Percentiles rank a stretch among this genome's conserved stretches.
Conservation (phyloP, 2,329 filamentous ascomycete genomes). For the Chaetomiaceae sp. region DNA sequence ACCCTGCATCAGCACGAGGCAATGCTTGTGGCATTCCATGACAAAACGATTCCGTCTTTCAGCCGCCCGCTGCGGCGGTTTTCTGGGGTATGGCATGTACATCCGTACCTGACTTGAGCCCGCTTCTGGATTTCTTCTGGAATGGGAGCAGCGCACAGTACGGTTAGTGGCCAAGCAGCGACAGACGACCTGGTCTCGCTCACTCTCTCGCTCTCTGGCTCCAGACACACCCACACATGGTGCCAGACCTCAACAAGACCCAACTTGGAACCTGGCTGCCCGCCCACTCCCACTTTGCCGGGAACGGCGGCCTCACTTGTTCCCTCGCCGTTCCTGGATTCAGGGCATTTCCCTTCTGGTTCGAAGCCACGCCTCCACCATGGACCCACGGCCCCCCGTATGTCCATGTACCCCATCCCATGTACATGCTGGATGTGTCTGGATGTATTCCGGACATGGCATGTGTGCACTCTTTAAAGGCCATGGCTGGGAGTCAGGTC, state of each 20-base stretch:
- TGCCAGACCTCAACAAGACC: no score
- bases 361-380: background rate
- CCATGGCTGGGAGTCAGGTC: no score
- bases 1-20: constrained; percentile 22
- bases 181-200: no score
- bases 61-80: constrained; percentile 6
- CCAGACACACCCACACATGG: no score
- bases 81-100: no score
- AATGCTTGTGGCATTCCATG: constrained; percentile 25
- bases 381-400: background rate
- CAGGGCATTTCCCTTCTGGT: background rate
- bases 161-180: background rate
- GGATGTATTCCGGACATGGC: no score
- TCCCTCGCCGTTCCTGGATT: constrained; percentile 4
- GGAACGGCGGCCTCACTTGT: background rate
- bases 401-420: no score
- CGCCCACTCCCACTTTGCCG: background rate
- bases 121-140: constrained; percentile 9
- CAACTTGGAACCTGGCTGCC: background rate
- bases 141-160: constrained; percentile 7
- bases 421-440: no score
- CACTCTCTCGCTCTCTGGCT: no score
- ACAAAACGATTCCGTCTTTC: constrained; percentile 27
- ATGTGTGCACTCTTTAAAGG: background rate
- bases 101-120: constrained; percentile 3